Evolutionary conservation across 768 basidiomycete genomes (phyloP).

Genomic region (Tricholoma saponaceum): DNA sequence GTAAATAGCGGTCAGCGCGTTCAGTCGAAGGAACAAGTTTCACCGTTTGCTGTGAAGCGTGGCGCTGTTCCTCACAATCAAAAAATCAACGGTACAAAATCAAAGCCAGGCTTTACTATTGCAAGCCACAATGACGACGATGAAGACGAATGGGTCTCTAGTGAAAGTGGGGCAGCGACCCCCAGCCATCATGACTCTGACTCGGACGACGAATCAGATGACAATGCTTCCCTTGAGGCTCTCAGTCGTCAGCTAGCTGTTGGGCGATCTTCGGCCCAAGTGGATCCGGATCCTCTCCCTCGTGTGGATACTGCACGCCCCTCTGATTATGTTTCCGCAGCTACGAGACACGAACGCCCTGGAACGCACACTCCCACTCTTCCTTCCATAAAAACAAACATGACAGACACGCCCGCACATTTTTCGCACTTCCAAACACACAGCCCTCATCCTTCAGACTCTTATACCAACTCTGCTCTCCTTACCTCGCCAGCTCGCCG

Average conservation of each 20-base stretch:
- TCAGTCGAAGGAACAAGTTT: constrained; percentile 29
- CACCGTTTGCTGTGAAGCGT: constrained; percentile 18
- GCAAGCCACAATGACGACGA: constrained; percentile 46
- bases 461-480: neutral
- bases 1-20: constrained; percentile 33
- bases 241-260: constrained; percentile 16
- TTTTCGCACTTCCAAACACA: constrained; percentile 7
- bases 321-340: constrained; percentile 23
- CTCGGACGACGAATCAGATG: constrained; percentile 36
- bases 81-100: constrained; percentile 27
- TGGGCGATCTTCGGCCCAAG: constrained; percentile 8
- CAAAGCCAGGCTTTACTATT: constrained; percentile 56
- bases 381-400: constrained; percentile 13
- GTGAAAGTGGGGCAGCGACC: constrained; percentile 71
- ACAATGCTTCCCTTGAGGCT: constrained; percentile 21
- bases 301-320: constrained; percentile 35
- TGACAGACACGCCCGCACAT: constrained; percentile 5
- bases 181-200: constrained; percentile 50
- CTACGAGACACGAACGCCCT: constrained; percentile 4
- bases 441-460: constrained; percentile 4
- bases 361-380: constrained; percentile 12
- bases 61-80: constrained; percentile 16
- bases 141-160: constrained; percentile 77
- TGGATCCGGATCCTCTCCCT: constrained; percentile 16
- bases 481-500: constrained; percentile 17